Evolutionary conservation across 768 basidiomycete genomes (phyloP).

Genomic region (Trametes meyenii): DNA sequence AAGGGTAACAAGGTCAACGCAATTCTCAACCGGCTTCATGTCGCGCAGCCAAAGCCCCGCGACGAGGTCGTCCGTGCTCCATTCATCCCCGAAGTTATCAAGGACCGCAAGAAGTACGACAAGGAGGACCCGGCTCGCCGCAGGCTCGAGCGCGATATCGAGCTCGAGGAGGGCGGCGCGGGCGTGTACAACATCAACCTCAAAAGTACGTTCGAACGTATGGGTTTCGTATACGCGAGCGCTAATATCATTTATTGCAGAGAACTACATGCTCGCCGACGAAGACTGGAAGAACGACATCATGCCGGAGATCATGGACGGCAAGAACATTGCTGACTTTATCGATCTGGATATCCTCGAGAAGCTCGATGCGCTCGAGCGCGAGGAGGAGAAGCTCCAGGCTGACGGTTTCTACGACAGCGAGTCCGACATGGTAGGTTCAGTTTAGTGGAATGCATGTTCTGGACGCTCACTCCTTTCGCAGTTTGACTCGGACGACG

Average conservation of each 20-base stretch:
- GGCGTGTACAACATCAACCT: constrained; percentile 92
- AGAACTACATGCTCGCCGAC: constrained; percentile 87
- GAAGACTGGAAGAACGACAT: constrained; percentile 94
- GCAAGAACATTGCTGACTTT: constrained; percentile 99
- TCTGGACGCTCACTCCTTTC: not conserved
- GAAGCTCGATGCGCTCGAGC: constrained; percentile 95
- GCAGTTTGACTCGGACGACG: constrained; percentile 63
- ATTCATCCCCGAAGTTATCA: constrained; percentile 86
- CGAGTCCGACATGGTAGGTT: constrained; percentile 80
- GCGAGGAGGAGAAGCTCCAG: constrained; percentile 93
- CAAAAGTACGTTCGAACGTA: constrained; percentile 63
- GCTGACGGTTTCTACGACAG: constrained; percentile 94
- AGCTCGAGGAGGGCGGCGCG: constrained; percentile 84
- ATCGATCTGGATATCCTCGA: constrained; percentile 97
- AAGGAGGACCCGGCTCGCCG: constrained; percentile 81
- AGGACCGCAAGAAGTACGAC: constrained; percentile 80
- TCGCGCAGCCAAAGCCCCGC: constrained; percentile 86
- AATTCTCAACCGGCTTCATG: constrained; percentile 94
- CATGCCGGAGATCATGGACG: constrained; percentile 99
- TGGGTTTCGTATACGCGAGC: not conserved
- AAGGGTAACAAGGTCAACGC: constrained; percentile 92
- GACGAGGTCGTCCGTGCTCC: constrained; percentile 89
- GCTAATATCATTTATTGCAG: constrained; percentile 45
- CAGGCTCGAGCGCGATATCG: constrained; percentile 76
- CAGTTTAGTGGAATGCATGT: not conserved